Conservation (phyloP, 2,329 filamentous ascomycete genomes). For the Calonectria pseudoturangicola region DNA sequence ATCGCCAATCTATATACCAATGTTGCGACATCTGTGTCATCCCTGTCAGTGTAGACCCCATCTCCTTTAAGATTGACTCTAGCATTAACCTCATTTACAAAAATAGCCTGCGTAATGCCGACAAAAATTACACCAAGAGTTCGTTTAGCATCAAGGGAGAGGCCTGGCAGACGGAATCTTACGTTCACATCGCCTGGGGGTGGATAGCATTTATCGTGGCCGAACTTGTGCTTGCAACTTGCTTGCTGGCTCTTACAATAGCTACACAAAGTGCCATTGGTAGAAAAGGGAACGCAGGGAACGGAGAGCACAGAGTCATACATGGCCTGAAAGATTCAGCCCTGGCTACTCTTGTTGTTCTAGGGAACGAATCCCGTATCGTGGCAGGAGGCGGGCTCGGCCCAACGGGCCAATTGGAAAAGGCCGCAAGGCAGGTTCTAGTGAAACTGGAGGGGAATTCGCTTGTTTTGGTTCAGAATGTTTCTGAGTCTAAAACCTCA, state of each 20-base stretch:
- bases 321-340: background rate
- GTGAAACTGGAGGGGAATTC: background rate
- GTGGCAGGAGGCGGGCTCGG: background rate
- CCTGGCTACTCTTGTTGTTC: background rate
- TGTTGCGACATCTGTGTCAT: background rate
- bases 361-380: background rate
- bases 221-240: slow-evolving; percentile 1
- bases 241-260: background rate
- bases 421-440: background rate
- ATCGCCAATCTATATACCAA: background rate
- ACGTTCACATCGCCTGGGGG: background rate
- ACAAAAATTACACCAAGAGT: background rate
- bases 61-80: too few species aligned
- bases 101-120: background rate
- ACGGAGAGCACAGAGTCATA: background rate
- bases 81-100: background rate
- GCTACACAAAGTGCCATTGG: background rate
- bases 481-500: background rate
- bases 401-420: background rate
- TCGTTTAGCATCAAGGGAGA: background rate
- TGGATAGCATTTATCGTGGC: slow-evolving; percentile 10
- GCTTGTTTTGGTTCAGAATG: background rate
- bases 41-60: background rate
- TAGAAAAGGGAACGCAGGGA: background rate
- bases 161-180: background rate